Evolutionary conservation across 2,329 filamentous ascomycete genomes (phyloP), one percentile per base, ranked within the genome.

Genomic region (Neoscytalidium dimidiatum): DNA sequence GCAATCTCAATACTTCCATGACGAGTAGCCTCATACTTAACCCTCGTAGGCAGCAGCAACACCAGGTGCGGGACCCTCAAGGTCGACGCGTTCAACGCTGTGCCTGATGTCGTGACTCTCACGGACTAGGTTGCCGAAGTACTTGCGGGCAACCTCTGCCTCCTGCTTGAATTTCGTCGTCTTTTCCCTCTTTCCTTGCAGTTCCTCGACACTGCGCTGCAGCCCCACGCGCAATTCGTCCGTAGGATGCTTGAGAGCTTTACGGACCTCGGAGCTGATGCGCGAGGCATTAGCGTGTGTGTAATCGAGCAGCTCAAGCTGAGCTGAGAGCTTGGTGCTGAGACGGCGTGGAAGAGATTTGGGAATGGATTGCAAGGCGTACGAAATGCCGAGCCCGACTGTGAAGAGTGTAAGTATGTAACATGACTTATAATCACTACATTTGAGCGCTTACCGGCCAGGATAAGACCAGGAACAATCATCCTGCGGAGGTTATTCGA

Each of bases 261-360:
- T 92, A 70, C 94, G 92, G 46, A 97, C 92, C 63, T 96, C 91
- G 28, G 87, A 85, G 23, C 92, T 90, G 72, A 99, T 96, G 62
- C 95, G 91, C 19, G 86, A 83, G 49, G 93, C 88, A 80, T 99
- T 99, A 69, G 87, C 81, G 78, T 99, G 95, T 1, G 95, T 92
- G 75, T 98, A 99, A 80, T 99, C 95, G 73, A 97, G 88, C 19
- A 90, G 86, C 7, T 86, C 82, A 41, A 99, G 88, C 72, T 93
- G 92, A 33, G 87, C 82, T 2, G 92, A 90, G 66, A 99, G 91
- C 80, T 98, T 98, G 73, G 85, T 85, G 46, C 90, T 90, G 5
- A 99, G 86, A 11, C 93, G 92, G 62, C 90, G 90, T 1, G 95
- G 95, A 0, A 99, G 87, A 0, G 94, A 95, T 62, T 90, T 87